These are phyloP conservation scores for Excoecaria agallocha DNA, from an alignment of 345 rosid genomes.

Conservation along the genomic window DNA sequence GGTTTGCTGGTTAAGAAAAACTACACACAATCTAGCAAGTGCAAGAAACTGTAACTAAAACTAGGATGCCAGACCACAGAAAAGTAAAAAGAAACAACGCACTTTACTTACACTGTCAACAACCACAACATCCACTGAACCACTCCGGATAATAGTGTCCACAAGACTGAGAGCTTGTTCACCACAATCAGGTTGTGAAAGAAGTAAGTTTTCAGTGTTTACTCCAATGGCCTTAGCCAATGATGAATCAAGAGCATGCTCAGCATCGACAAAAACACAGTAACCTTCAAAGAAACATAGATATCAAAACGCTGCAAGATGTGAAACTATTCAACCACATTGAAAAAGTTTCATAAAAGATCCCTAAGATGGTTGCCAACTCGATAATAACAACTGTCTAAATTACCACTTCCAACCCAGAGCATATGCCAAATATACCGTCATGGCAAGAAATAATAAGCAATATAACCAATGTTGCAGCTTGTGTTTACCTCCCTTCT, in stretches of 20 bases:
- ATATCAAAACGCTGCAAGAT: constrained; percentile 11
- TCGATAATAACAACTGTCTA: background rate
- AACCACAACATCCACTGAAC: constrained; percentile 92
- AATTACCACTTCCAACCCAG: background rate
- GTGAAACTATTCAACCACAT: background rate
- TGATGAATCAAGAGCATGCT: constrained; percentile 96
- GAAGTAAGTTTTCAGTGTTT: constrained; percentile 84
- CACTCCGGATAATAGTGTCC: constrained; percentile 85
- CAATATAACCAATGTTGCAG: background rate
- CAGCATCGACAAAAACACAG: constrained; percentile 95
- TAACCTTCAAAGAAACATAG: constrained; percentile 45
- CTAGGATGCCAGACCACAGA: background rate
- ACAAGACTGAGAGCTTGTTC: constrained; percentile 98
- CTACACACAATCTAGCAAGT: background rate
- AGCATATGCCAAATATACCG: background rate
- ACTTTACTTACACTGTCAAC: constrained; percentile 91
- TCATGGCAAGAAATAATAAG: background rate
- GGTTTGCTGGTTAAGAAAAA: background rate
- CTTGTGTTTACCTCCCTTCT: background rate
- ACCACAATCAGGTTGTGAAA: constrained; percentile 97
- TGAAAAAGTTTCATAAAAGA: background rate
- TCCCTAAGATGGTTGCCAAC: background rate
- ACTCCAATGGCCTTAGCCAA: constrained; percentile 86
- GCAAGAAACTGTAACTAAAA: constrained; percentile 4
- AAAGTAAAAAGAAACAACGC: constrained; percentile 15